Percentiles rank a stretch among this genome's conserved stretches.
Conservation (phyloP, 805 yeast species). For the Sporopachydermia quercuum region DNA sequence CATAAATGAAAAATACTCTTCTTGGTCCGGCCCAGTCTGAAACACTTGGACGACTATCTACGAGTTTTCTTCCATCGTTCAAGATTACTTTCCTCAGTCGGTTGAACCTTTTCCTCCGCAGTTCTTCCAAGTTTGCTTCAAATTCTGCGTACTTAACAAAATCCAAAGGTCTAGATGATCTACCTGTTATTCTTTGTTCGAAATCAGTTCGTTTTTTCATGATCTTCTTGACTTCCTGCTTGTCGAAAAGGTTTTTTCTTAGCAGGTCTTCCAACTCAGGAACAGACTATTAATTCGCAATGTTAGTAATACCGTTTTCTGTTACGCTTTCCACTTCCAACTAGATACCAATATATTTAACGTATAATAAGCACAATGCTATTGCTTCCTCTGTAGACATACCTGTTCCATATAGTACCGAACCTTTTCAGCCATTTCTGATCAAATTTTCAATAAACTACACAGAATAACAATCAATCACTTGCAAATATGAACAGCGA, state of each 20-base stretch:
- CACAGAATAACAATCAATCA: too few relatives aligned
- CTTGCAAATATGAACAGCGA: too few relatives aligned
- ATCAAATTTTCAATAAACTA: too few relatives aligned
- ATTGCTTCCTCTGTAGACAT: too few relatives aligned
- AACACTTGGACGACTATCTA: slow-evolving; percentile 32
- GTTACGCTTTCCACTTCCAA: neutral
- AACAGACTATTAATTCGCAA: slow-evolving; percentile 52
- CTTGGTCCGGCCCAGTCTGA: slow-evolving; percentile 82
- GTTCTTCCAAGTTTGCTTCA: slow-evolving; percentile 64
- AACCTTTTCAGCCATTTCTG: slow-evolving; percentile 39
- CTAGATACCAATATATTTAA: neutral
- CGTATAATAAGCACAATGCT: too few relatives aligned
- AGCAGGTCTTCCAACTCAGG: slow-evolving; percentile 87
- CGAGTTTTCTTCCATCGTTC: slow-evolving; percentile 2
- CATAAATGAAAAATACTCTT: slow-evolving; percentile 68
- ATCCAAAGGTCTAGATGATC: slow-evolving; percentile 70
- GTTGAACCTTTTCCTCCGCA: slow-evolving; percentile 55
- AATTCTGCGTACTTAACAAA: slow-evolving; percentile 66
- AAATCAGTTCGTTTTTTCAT: slow-evolving; percentile 92
- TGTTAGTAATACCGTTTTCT: slow-evolving; percentile 15
- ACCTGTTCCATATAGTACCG: slow-evolving; percentile 40
- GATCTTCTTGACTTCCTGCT: slow-evolving; percentile 61
- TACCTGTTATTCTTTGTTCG: slow-evolving; percentile 75
- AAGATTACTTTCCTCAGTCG: slow-evolving; percentile 36
- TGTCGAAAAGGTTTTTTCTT: slow-evolving; percentile 61